A percentile compares a stretch with the other conserved stretches of the same genome.
Conservation (phyloP, 2,329 filamentous ascomycete genomes). For the Emmonsiellopsis sp. region DNA sequence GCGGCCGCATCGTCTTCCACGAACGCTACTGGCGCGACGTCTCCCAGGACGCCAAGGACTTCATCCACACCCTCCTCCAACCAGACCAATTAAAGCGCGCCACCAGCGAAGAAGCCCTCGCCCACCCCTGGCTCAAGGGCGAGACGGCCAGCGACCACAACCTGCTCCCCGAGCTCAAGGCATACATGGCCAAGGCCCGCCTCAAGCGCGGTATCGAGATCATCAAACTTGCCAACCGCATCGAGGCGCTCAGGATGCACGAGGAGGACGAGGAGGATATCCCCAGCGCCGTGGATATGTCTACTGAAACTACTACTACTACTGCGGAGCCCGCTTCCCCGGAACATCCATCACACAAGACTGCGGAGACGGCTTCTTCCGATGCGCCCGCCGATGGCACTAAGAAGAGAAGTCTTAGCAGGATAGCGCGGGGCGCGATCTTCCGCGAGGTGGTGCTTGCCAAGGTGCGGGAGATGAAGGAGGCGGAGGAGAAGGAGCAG, state of each 20-base stretch:
- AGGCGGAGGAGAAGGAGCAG: conserved; percentile 66
- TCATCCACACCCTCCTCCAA: conserved; percentile 74
- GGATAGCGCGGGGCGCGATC: conserved; percentile 59
- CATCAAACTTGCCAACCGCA: conserved; percentile 90
- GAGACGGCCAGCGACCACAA: conserved; percentile 91
- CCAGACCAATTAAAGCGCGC: conserved; percentile 67
- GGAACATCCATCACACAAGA: conserved; percentile 19
- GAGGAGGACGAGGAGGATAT: conserved; percentile 75
- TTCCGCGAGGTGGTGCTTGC: conserved; percentile 91
- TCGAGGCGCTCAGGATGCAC: conserved; percentile 86
- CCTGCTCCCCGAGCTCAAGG: conserved; percentile 91
- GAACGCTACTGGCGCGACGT: conserved; percentile 98
- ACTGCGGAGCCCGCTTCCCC: conserved; percentile 33
- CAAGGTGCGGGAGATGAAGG: conserved; percentile 87
- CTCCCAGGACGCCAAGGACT: conserved; percentile 88
- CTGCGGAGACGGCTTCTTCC: background rate
- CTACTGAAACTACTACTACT: background rate
- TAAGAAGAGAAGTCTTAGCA: conserved; percentile 46
- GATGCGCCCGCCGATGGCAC: conserved; percentile 10
- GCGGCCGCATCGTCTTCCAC: conserved; percentile 80
- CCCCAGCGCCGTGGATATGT: conserved; percentile 46
- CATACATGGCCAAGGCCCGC: conserved; percentile 83
- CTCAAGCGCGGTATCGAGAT: conserved; percentile 91
- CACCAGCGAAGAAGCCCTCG: conserved; percentile 69
- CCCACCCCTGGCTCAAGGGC: conserved; percentile 82